Conservation (phyloP, 2,329 filamentous ascomycete species). For the Drechslera avenae region DNA sequence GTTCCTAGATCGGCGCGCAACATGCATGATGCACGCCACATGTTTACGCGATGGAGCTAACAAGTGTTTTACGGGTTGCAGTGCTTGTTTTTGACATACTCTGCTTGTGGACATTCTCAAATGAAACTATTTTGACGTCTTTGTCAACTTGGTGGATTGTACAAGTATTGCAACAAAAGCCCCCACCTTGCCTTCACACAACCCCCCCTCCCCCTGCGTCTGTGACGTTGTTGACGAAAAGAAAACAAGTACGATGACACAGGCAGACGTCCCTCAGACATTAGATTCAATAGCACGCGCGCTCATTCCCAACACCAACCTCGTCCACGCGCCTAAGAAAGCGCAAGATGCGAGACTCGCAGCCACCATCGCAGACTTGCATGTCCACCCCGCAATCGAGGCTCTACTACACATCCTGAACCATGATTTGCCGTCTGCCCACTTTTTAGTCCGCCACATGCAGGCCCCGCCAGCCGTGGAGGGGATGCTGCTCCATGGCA, state of each 20-base stretch:
- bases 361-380: constrained; percentile 33
- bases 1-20: background rate
- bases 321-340: constrained; percentile 20
- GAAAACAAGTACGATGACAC: background rate
- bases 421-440: constrained; percentile 55
- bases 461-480: constrained; percentile 55
- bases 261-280: constrained; percentile 1
- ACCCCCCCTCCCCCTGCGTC: too few species aligned
- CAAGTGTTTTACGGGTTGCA: background rate
- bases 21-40: constrained; percentile 12
- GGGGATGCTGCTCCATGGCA: constrained; percentile 58
- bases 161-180: too few species aligned
- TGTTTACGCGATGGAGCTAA: constrained; percentile 3
- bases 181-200: too few species aligned
- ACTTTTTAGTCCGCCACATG: constrained; percentile 61
- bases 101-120: too few species aligned
- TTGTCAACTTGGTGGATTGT: too few species aligned
- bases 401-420: constrained; percentile 59
- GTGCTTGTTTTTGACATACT: too few species aligned
- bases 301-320: constrained; percentile 22
- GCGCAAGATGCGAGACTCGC: constrained; percentile 21
- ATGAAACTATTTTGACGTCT: too few species aligned
- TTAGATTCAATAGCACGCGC: constrained; percentile 11
- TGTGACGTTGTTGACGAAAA: too few species aligned
- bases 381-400: constrained; percentile 57